phyloP scores from a whole-genome alignment of 805 yeast species.

The Candida yuanshanica region DNA sequence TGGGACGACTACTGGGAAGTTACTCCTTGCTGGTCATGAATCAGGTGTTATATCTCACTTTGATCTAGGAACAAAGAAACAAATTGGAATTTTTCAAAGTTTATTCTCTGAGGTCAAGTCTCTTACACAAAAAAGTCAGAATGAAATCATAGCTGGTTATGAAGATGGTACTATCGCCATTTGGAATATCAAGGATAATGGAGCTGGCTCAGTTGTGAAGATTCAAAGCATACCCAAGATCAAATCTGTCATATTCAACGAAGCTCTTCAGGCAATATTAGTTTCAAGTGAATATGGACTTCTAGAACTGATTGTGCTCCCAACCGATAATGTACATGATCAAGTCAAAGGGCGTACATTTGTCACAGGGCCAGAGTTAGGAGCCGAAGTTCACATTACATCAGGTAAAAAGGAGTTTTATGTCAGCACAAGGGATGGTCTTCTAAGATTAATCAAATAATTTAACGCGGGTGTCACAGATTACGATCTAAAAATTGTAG shows the following conservation, averaged over 20 bases:
- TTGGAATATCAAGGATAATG: constrained; percentile 33
- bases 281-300: neutral
- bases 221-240: neutral
- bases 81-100: constrained; percentile 23
- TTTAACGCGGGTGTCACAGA: no score
- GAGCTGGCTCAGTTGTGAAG: neutral
- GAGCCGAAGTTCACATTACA: neutral
- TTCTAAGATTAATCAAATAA: neutral
- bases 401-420: neutral
- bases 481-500: no score
- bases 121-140: neutral
- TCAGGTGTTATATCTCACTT: constrained; percentile 34
- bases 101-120: constrained; percentile 14
- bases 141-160: constrained; percentile 29
- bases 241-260: neutral
- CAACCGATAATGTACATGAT: no score
- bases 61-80: constrained; percentile 29
- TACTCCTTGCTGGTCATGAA: constrained; percentile 37
- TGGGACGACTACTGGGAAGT: constrained; percentile 40
- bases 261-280: neutral
- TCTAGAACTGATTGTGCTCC: neutral
- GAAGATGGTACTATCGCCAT: constrained; percentile 28
- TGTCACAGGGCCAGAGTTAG: neutral
- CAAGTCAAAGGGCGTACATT: neutral
- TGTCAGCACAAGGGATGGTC: neutral